Base-by-base conservation (phyloP, 495 filamentous ascomycete genomes). In the Friedmanniomyces endolithicus region DNA sequence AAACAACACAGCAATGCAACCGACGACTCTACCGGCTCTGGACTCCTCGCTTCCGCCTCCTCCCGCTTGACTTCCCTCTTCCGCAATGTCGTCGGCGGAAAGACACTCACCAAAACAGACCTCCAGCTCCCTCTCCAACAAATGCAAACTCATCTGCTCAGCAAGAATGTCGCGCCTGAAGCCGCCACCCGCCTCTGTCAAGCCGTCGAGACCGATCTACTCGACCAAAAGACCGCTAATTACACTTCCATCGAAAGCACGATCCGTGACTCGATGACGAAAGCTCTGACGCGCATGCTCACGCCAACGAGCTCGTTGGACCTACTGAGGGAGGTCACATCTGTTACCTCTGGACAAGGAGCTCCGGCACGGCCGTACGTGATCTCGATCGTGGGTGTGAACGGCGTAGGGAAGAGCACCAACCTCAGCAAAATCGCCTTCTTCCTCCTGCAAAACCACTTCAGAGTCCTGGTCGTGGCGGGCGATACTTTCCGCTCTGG, bases 401-500 rank as follows among this genome's bases (percentile, higher is more conserved):
- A 98, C 64, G 92, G 92, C 23, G 92, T 98, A 46, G 92, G 92
- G 65, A 98, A 98, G 70, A 95, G 88, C 8, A 98, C 92, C 19
- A 97, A 95, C 59, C 72, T 98, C 17, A 87, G 86, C 65, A 98
- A 98, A 70, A 92, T 98, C 56, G 90, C 87, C 67, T 97, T 90
- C 72, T 96, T 97, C 73, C 77, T 98, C 11, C 75, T 98, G 22
- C 94, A 98, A 67, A 97, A 98, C 72, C 86, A 89, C 65, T 94
- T 90, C 72, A 83, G 85, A 59, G 87, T 98, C n/a, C 77, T 98
- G 48, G 86, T 98, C 63, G 92, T 87, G 1, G 92, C 94, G 14
- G 94, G 86, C 61, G 92, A 98, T 68, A 98, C 92, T 11, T 98
- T 98, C 78, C 86, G 92, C 56, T 95, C 89, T 14, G 92, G 92